Evolutionary conservation across 768 basidiomycete genomes (phyloP).

Genomic region (Amanita rimosa): DNA sequence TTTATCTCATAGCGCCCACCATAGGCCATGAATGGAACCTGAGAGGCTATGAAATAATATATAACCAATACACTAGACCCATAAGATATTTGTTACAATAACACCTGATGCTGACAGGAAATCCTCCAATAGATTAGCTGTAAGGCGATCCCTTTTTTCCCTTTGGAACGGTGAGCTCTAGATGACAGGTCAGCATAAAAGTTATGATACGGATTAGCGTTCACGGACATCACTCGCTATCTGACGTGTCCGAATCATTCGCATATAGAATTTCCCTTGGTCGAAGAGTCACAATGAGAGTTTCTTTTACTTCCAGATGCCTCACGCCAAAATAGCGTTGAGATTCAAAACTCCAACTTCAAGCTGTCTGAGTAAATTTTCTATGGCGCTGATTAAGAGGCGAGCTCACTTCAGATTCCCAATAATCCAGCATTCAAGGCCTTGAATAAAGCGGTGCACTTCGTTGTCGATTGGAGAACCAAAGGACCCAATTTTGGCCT

Average conservation of each 20-base stretch:
- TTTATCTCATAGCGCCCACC: background rate
- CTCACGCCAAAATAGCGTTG: slow-evolving; percentile 55
- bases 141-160: background rate
- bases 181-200: background rate
- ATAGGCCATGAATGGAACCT: background rate
- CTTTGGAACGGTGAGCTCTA: background rate
- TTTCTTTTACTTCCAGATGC: slow-evolving; percentile 39
- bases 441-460: slow-evolving; percentile 41
- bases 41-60: background rate
- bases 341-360: slow-evolving; percentile 59
- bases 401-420: slow-evolving; percentile 45
- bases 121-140: background rate
- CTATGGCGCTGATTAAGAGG: slow-evolving; percentile 3
- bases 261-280: slow-evolving; percentile 22
- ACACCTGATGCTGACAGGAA: background rate
- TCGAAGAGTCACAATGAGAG: slow-evolving; percentile 32
- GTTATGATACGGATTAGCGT: background rate
- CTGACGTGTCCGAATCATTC: slow-evolving; percentile 23
- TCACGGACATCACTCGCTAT: slow-evolving; percentile 21
- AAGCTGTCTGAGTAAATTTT: slow-evolving; percentile 9
- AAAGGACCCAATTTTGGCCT: slow-evolving; percentile 36
- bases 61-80: background rate
- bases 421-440: slow-evolving; percentile 46
- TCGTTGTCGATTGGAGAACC: slow-evolving; percentile 35
- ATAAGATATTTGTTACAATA: background rate